A percentile compares a stretch with the other conserved stretches of the same genome.
Conservation (phyloP, 495 filamentous ascomycete species). For the Apodospora peruviana region DNA sequence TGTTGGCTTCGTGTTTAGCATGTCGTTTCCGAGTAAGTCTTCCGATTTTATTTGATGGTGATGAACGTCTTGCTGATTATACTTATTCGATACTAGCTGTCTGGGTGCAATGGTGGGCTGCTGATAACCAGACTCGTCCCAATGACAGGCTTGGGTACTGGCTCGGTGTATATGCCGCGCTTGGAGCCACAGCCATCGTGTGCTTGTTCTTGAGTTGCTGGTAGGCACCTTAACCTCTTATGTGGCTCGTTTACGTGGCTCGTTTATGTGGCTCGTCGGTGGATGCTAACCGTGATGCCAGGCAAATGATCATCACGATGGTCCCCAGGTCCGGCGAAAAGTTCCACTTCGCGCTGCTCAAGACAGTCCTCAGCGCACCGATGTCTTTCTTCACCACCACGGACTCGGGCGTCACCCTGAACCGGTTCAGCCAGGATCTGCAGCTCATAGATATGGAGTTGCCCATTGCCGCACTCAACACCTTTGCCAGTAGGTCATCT, state of each 20-base stretch:
- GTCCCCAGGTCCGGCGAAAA: conserved; percentile 20
- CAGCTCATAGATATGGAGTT: conserved; percentile 56
- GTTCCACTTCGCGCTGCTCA: conserved; percentile 20
- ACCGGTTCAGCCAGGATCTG: conserved; percentile 55
- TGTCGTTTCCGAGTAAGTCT: conserved; percentile 25
- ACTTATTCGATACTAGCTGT: conserved; percentile 3
- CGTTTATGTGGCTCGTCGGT: background rate
- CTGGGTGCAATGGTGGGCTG: conserved; percentile 31
- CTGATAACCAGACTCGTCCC: conserved; percentile 17
- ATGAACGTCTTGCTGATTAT: background rate
- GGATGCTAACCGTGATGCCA: conserved; percentile 3
- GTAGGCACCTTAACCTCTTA: conserved; percentile 7
- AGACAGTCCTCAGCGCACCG: conserved; percentile 24
- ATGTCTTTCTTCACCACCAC: conserved; percentile 27
- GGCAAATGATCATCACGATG: conserved; percentile 27
- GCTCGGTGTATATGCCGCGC: conserved; percentile 22
- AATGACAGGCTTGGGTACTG: conserved; percentile 22
- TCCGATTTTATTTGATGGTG: background rate
- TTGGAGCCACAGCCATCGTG: conserved; percentile 17
- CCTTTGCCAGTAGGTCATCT: conserved; percentile 13
- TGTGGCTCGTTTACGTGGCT: no score
- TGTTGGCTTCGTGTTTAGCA: conserved; percentile 20
- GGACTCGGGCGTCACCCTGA: conserved; percentile 26
- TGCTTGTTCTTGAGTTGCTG: conserved; percentile 22
- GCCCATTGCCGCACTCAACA: conserved; percentile 28